Conservation (phyloP, 495 filamentous ascomycete species). For the Aspergillus campestris region DNA sequence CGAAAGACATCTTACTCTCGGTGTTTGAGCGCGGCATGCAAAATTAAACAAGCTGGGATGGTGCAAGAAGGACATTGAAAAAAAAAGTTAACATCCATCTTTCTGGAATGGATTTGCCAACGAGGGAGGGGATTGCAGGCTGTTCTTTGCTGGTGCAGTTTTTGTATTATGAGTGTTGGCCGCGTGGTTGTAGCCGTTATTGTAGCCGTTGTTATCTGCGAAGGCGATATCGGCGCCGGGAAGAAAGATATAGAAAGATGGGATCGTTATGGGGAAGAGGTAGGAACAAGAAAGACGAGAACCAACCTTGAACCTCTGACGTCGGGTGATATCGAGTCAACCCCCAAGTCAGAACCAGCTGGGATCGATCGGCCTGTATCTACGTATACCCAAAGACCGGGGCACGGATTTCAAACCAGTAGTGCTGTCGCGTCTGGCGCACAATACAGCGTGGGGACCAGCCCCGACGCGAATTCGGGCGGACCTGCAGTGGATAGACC, state of each 20-base stretch:
- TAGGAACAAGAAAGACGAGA: conserved; percentile 18
- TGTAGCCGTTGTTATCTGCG: not conserved
- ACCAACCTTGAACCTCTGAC: conserved; percentile 33
- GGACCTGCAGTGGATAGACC: not conserved
- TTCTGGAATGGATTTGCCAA: too few relatives aligned
- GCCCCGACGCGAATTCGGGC: conserved; percentile 20
- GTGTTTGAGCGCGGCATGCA: too few relatives aligned
- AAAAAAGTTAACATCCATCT: too few relatives aligned
- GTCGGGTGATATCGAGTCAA: conserved; percentile 10
- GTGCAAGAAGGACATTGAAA: too few relatives aligned
- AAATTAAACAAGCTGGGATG: too few relatives aligned
- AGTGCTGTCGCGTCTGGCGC: conserved; percentile 2
- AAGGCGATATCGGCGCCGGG: not conserved
- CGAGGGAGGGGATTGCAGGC: too few relatives aligned
- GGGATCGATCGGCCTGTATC: conserved; percentile 2
- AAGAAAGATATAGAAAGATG: conserved; percentile 6
- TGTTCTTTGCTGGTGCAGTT: too few relatives aligned
- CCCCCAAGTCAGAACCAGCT: conserved; percentile 15
- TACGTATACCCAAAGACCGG: conserved; percentile 10
- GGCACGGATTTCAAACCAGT: not conserved
- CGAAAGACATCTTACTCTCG: too few relatives aligned
- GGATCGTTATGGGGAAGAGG: conserved; percentile 13
- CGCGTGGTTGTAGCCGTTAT: not conserved
- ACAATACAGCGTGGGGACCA: conserved; percentile 22
- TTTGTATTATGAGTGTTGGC: too few relatives aligned